Evolutionary conservation across 805 yeast genomes (phyloP), one percentile per base, ranked within the genome.

Genomic region (Wickerhamomyces bovis): DNA sequence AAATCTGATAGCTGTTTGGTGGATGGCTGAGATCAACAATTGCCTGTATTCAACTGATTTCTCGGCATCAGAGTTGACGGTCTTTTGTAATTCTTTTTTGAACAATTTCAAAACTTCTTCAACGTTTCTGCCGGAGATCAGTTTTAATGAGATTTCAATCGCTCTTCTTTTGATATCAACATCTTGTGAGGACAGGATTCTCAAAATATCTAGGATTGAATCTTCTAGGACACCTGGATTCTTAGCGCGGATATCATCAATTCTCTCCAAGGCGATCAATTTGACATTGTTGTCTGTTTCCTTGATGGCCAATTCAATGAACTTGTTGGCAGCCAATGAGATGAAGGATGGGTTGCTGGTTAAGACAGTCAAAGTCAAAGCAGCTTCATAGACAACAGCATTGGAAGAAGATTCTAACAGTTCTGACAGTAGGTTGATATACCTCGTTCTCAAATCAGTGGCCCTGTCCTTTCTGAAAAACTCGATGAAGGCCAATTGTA

Each of bases 281-380:
- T 95, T 95, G 57, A 92, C 90, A 61, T 90, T 94, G 70, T 87
- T 90, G 67, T 94, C 98, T n/a, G 96, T 76, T 63, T 89, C 98
- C 62, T 85, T 87, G 56, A 83, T 82, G 30, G 97, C 95, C 56
- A 94, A 75, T 48, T 88, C 96, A 51, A 92, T 81, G 60, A 89
- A 85, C 65, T 89, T 89, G 46, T 81, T 67, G 36, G 96, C 98
- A 15, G 96, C 94, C 51, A 82, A 77, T 45, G 81, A 71, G 46
- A 92, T 76, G 18, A 85, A 80, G 18, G 78, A 69, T 22, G 90
- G 84, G 45, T 82, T 79, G 45, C 71, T 65, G 7, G 89, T 75
- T 48, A 89, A 70, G 21, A 69, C 68, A 26, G 84, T 77, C 58
- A 86, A 71, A 6, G 97, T 84, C 44, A 84, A 79, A 16, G 97